Evolutionary conservation across 495 filamentous ascomycete genomes (phyloP), one percentile per base, ranked within the genome.

Genomic region (Cercophora newfieldiana): DNA sequence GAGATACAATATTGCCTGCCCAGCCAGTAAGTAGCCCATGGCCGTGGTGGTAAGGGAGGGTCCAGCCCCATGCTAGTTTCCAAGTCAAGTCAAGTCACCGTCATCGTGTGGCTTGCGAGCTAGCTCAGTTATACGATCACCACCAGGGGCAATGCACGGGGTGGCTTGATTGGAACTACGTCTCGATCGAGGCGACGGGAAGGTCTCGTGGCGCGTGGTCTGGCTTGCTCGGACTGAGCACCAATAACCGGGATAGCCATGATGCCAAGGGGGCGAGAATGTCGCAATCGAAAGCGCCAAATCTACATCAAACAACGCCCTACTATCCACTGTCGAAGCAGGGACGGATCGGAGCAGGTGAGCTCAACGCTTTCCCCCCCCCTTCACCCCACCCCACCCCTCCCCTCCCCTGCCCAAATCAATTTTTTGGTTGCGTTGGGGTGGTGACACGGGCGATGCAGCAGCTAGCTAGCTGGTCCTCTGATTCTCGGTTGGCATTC

Each of bases 1-100:
- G 56, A 55, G 56, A 37, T 18, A 31, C 56, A 28, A 59, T 31
- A 30, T 59, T 30, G 56, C 26, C 24, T 59, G 26, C 56, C 56
- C 30, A 33, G 5, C 5, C 12, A 33, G 30, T 33, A 33, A 5
- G 30, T 33, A 33, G 4, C 30, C 30, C 12, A 33, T 12, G 30
- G 30, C 12, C 30, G 12, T 5, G 30, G 30, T 5, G 4, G 30
- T 33, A 4, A n/a, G 30, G 30, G 4, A 4, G 4, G 30, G 30
- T 33, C 37, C 37, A 44, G 37, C 37, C 37, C 37, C 37, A 44
- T 16, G 37, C n/a, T n/a, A n/a, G n/a, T n/a, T n/a, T n/a, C n/a
- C n/a, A n/a, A n/a, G n/a, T n/a, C n/a, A n/a, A n/a, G n/a, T n/a
- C 37, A 44, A 44, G 37, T 14, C 37, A 44, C 18, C 37, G 37